Evolutionary conservation across 2,329 filamentous ascomycete species (phyloP), one percentile per base, ranked within the genome.

Genomic region (Rasamsonia emersonii): DNA sequence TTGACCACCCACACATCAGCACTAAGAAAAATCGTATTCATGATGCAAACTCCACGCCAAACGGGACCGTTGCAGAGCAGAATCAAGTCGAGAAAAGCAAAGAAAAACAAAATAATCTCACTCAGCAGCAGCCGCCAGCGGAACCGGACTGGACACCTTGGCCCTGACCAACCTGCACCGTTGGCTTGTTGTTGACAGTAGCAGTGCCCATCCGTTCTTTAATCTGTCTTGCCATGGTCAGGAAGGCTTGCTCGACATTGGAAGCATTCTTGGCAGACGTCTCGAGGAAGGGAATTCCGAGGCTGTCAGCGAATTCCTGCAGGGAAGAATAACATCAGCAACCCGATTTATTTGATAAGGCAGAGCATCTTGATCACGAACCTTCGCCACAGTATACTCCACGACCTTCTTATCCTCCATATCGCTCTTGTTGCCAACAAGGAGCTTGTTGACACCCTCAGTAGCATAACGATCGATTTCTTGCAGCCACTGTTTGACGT

Each of bases 351-450:
- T n/a, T n/a, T n/a, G n/a, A n/a, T n/a, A n/a, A n/a, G n/a, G n/a
- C n/a, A n/a, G n/a, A n/a, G n/a, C n/a, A n/a, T n/a, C n/a, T n/a
- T n/a, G n/a, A n/a, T n/a, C n/a, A 53, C 74, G 40, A 71, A 95
- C 91, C 85, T 98, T 98, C 51, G 91, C 91, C 49, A 96, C 91
- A 44, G 86, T 93, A 77, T 98, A 98, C 66, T 98, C 91, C 42
- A 98, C 91, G 24, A 96, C 91, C 75, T 96, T 98, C 83, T 98
- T 98, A 70, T 98, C 91, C 39, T 89, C 79, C 86, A 98, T 96
- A 83, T 98, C 91, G 68, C 86, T 94, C 82, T 98, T 98, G 82
- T 98, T 98, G 58, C 91, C 91, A 42, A 98, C 89, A 41, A 98
- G 79, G 47, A 98, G 76, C 77, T 98, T 98, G 79, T 98, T 98